Evolutionary conservation across 306 rosid genomes (phyloP), one percentile per base, ranked within the genome.

Genomic region (Cicer pinnatifidum): DNA sequence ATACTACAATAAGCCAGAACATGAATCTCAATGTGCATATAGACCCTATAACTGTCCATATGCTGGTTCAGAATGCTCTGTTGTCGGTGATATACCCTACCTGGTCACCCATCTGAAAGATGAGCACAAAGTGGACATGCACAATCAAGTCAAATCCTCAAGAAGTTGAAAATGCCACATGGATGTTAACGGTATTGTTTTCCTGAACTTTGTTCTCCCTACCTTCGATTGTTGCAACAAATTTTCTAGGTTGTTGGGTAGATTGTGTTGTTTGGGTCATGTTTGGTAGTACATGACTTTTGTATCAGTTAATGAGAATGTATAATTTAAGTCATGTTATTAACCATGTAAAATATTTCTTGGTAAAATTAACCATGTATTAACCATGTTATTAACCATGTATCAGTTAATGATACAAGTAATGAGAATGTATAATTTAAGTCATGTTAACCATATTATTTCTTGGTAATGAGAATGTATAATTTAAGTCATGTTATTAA

Each of bases 101-200:
- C 71, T 93, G 61, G 98, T 93, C 75, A 80, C 89, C 51, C 98
- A 93, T 82, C 85, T 90, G 69, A 87, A 88, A 83, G 96, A 90
- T 6, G 93, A 93, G 78, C 98, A 93, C 87, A 93, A 93, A 78
- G 98, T 93, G 72, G 98, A 93, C 85, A 93, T 93, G 98, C 98
- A 93, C 83, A 85, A 28, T 93, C 82, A 93, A 93, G 83, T 90
- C 97, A 69, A 90, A 93, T 80, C 97, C 98, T 8, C 97, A 90
- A 78, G 97, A 93, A 81, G 97, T 93, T 56, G 98, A 93, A 90
- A 93, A 93, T 40, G 98, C 98, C 16, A 93, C 98, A 1, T 93
- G 98, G 97, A 90, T 93, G 97, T 83, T 93, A 62, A 93, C 98
- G 97, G 98, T 92, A 89, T 50, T 66, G 17, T 80, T 76, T 77